Evolutionary conservation across 768 basidiomycete species (phyloP).

Genomic region (Pulveroboletus ravenelii): DNA sequence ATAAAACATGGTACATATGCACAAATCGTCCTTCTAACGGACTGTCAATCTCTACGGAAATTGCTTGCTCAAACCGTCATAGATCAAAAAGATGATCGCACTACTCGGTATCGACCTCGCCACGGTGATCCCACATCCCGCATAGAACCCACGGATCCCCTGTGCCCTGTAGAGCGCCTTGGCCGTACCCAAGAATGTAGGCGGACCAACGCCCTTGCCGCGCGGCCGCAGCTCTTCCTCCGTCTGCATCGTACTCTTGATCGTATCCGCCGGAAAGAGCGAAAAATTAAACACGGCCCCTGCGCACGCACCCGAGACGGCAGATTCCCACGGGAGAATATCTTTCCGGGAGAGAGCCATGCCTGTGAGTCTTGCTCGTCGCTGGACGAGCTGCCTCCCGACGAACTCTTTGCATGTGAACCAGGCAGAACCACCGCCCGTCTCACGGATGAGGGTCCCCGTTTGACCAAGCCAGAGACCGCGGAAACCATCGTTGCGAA

Average conservation of each 20-base stretch:
- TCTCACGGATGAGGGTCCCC: constrained; percentile 89
- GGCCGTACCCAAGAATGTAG: constrained; percentile 54
- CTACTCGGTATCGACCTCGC: constrained; percentile 82
- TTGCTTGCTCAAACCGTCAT: constrained; percentile 63
- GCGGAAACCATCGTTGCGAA: constrained; percentile 64
- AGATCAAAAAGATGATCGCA: constrained; percentile 90
- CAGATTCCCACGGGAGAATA: constrained; percentile 75
- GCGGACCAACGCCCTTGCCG: constrained; percentile 27
- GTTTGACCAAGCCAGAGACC: constrained; percentile 98
- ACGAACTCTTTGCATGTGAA: constrained; percentile 84
- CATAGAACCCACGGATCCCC: constrained; percentile 83
- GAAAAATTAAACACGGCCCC: constrained; percentile 82
- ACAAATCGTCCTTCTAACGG: neutral
- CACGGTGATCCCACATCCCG: constrained; percentile 90
- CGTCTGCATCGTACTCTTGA: constrained; percentile 95
- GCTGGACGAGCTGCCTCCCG: constrained; percentile 53
- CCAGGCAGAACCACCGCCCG: constrained; percentile 89
- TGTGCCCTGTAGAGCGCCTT: constrained; percentile 67
- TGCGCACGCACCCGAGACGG: constrained; percentile 80
- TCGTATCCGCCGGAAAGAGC: constrained; percentile 92
- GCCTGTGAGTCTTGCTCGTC: constrained; percentile 34
- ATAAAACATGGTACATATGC: too few relatives aligned
- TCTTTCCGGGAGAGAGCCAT: constrained; percentile 36
- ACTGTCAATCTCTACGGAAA: constrained; percentile 36
- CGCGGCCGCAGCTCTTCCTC: constrained; percentile 76